These are phyloP conservation scores for Pneumocystis carinii DNA, from an alignment of 1,139 yeast species.

Conservation along the genomic window DNA sequence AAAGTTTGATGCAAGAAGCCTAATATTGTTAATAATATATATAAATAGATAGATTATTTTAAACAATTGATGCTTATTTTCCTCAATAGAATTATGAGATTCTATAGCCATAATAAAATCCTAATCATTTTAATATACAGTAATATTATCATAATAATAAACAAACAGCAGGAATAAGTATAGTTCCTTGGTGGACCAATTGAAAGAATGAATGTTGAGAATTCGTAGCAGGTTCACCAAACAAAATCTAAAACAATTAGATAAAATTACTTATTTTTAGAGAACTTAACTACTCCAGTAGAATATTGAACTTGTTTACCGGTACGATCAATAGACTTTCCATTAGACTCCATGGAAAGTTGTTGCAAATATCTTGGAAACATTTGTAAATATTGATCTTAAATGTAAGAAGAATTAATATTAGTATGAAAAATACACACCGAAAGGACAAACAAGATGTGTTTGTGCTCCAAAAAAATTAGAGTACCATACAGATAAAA, in stretches of 20 bases:
- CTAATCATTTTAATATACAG: neutral
- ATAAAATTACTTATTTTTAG: neutral
- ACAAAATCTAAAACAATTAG: slow-evolving; percentile 36
- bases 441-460: slow-evolving; percentile 82
- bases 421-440: neutral
- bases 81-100: slow-evolving; percentile 93
- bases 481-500: slow-evolving; percentile 93
- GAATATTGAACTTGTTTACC: slow-evolving; percentile 83
- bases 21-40: neutral
- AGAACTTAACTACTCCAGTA: slow-evolving; percentile 47
- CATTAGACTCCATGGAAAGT: slow-evolving; percentile 97
- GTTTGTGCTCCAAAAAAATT: slow-evolving; percentile 97
- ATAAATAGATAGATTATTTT: neutral
- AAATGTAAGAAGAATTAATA: neutral
- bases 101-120: slow-evolving; percentile 88
- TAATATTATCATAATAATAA: neutral
- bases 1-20: slow-evolving; percentile 94
- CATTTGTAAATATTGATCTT: slow-evolving; percentile 95
- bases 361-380: slow-evolving; percentile 99
- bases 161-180: slow-evolving; percentile 71
- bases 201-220: slow-evolving; percentile 99
- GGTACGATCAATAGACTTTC: slow-evolving; percentile 90
- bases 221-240: slow-evolving; percentile 98
- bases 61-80: slow-evolving; percentile 68
- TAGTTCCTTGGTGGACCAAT: slow-evolving; percentile 97